Evolutionary conservation across 352 stramenopile genomes (phyloP), one percentile per base, ranked within the genome.

Genomic region (Globisporangium camurandrum): DNA sequence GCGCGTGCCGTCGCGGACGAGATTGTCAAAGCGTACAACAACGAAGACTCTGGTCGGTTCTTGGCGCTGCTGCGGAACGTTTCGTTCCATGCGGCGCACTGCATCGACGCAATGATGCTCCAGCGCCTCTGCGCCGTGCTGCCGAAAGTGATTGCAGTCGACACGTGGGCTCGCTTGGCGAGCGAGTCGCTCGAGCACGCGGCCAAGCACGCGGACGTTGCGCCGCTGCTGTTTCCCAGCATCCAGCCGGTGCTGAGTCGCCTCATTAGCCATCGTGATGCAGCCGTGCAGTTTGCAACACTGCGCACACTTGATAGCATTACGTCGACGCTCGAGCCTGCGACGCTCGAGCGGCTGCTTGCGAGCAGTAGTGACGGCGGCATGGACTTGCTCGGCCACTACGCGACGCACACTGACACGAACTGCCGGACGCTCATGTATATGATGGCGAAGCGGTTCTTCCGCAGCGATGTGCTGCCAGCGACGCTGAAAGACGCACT

Each of bases 61-160:
- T 50, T 90, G 30, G 57, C 65, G 17, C 42, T 90, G 19, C 33
- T 88, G 42, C 67, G 75, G 48, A 88, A 78, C 59, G 64, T 79
- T 27, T 83, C 71, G 19, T 52, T 86, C 19, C 71, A 93, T 47
- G 46, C 81, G 6, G 52, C 71, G 11, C 45, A 58, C 46, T 63
- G 86, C 16, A 59, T 93, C 9, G 74, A 88, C 39, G 66, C 64
- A 3, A 60, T 71, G n/a, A 89, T 88, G 79, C 60, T 93, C 12
- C 66, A 88, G 36, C 72, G 77, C 2, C 22, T 93, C 19, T 71
- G 72, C 4, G 88, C 82, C 20, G 67, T 89, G 10, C 51, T 93
- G 0, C 74, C 76, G 12, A 80, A 74, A 20, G 68, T 77, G 42
- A 45, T 84, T 36, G 49, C 57, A 4, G 65, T 88, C 16, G 75